These are phyloP conservation scores for Smallanthus sonchifolius DNA, from an alignment of 129 eudicot species.

Conservation along the genomic window DNA sequence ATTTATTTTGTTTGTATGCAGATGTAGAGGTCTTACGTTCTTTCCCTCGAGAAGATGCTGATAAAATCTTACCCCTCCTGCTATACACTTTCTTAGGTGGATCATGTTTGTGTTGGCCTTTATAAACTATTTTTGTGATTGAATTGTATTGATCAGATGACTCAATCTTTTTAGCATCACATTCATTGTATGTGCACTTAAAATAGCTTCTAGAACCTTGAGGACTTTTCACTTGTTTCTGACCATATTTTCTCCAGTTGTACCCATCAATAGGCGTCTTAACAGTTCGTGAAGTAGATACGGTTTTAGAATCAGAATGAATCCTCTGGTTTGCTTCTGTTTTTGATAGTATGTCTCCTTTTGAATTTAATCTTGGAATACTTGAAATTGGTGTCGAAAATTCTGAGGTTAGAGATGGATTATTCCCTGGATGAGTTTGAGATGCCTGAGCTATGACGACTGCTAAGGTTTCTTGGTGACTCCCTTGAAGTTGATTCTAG, in stretches of 20 bases:
- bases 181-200: constrained; percentile 66
- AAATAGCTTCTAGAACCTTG: constrained; percentile 88
- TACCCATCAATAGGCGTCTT: constrained; percentile 63
- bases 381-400: constrained; percentile 39
- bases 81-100: constrained; percentile 60
- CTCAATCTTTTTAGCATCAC: constrained; percentile 84
- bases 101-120: constrained; percentile 82
- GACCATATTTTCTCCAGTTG: constrained; percentile 96
- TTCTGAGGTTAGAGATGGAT: constrained; percentile 29
- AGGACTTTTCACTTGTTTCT: constrained; percentile 89
- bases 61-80: constrained; percentile 38
- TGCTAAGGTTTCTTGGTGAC: constrained; percentile 51
- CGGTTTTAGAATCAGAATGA: constrained; percentile 22
- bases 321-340: constrained; percentile 31
- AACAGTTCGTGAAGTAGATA: constrained; percentile 33
- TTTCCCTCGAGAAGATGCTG: constrained; percentile 32
- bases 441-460: constrained; percentile 47
- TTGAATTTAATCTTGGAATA: constrained; percentile 30
- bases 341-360: constrained; percentile 21
- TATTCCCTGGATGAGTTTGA: constrained; percentile 28
- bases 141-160: constrained; percentile 49
- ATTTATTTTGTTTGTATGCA: constrained; percentile 34
- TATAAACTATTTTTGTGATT: constrained; percentile 56
- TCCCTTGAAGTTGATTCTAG: constrained; percentile 49
- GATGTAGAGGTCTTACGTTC: constrained; percentile 20